Evolutionary conservation across 140 eudicot species (phyloP).

Genomic region (Anethum foeniculum): DNA sequence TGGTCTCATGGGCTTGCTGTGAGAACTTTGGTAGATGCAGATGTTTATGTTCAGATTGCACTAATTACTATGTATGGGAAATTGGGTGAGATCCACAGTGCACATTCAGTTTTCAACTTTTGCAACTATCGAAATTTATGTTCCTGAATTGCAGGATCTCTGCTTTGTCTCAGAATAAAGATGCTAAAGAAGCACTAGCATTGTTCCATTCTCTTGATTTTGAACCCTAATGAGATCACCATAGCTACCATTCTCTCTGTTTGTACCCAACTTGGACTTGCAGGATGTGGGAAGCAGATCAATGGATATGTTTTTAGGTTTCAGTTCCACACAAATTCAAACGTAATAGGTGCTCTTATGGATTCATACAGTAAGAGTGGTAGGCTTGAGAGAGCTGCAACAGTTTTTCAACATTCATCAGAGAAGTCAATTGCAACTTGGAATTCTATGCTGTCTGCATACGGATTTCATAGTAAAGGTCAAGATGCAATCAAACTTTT

Average conservation of each 20-base stretch:
- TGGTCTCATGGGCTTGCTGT: slow-evolving; percentile 37
- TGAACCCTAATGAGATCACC: slow-evolving; percentile 60
- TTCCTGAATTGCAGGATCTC: slow-evolving; percentile 58
- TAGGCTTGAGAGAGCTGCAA: slow-evolving; percentile 33
- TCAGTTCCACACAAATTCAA: slow-evolving; percentile 30
- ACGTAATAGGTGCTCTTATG: slow-evolving; percentile 45
- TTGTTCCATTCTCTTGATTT: slow-evolving; percentile 39
- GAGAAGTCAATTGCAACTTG: slow-evolving; percentile 37
- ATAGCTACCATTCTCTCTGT: slow-evolving; percentile 48
- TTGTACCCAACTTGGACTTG: slow-evolving; percentile 53
- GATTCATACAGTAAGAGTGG: slow-evolving; percentile 71
- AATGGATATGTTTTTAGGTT: slow-evolving; percentile 43
- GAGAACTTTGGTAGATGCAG: slow-evolving; percentile 26
- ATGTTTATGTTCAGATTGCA: slow-evolving; percentile 40
- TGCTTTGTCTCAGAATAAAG: slow-evolving; percentile 42
- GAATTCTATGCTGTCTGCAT: slow-evolving; percentile 66
- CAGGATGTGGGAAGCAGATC: slow-evolving; percentile 50
- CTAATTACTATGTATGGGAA: slow-evolving; percentile 56
- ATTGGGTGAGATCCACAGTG: slow-evolving; percentile 32
- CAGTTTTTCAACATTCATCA: slow-evolving; percentile 24
- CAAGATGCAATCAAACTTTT: slow-evolving; percentile 37
- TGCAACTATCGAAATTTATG: slow-evolving; percentile 39
- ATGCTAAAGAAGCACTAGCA: slow-evolving; percentile 36
- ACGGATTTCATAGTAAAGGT: slow-evolving; percentile 56
- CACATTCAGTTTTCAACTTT: slow-evolving; percentile 31